Conservation (phyloP, 768 basidiomycete genomes). For the Exidia glandulosa region DNA sequence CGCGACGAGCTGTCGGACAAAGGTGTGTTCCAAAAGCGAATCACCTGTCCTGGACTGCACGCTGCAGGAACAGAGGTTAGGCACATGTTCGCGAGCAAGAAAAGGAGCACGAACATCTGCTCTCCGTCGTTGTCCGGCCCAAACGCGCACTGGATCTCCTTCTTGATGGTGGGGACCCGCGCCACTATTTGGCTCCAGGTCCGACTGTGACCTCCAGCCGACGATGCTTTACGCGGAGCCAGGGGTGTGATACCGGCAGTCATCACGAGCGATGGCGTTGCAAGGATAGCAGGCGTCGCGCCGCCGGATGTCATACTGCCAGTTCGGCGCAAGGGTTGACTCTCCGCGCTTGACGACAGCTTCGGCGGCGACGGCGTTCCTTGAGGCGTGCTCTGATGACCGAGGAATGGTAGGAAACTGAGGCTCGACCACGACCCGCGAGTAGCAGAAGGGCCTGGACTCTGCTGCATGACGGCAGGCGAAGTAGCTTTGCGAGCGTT, state of each 20-base stretch:
- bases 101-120: conserved; percentile 5
- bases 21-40: conserved; percentile 20
- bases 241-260: not conserved
- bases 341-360: not conserved
- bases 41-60: conserved; percentile 6
- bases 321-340: not conserved
- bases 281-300: not conserved
- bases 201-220: not conserved
- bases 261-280: not conserved
- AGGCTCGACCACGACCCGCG: conserved; percentile 65
- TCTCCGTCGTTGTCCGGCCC: conserved; percentile 9
- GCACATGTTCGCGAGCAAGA: not conserved
- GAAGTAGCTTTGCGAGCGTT: not conserved
- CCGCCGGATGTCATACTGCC: not conserved
- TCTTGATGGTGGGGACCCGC: not conserved
- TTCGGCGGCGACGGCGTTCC: not conserved
- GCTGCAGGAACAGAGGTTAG: not conserved
- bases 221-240: not conserved
- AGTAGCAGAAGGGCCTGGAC: conserved; percentile 15
- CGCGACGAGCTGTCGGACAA: conserved; percentile 16
- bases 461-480: not conserved
- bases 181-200: not conserved
- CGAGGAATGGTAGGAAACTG: not conserved
- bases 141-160: conserved; percentile 2
- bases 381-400: not conserved